Evolutionary conservation across 257 asterid genomes (phyloP), one percentile per base, ranked within the genome.

Genomic region (Hygrophila difformis): DNA sequence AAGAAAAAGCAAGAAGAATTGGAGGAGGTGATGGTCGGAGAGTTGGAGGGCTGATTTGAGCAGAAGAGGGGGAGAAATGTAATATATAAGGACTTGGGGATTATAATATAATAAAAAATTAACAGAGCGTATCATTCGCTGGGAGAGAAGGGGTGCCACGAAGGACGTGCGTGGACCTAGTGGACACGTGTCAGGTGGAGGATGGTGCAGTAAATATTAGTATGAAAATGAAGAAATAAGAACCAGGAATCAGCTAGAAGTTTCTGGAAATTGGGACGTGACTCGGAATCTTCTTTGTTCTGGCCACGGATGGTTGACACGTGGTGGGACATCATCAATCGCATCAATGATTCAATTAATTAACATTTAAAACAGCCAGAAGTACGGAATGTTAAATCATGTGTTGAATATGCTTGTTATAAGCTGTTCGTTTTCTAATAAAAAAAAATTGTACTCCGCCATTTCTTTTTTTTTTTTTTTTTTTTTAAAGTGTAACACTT

Each of bases 261-360:
- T 58, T 74, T 78, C 87, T 64, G 74, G 84, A 75, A 75, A 62
- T 35, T 18, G 28, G n/a, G 39, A 38, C 9, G 61, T 33, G 55
- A 18, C 6, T 29, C 31, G 44, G 51, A 61, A 46, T 51, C 73
- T 57, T 62, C 66, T 22, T 34, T 12, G 20, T 44, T 23, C 49
- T 18, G 49, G 66, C 51, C n/a, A 26, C 8, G 19, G 35, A 28
- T 49, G 51, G 31, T 12, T 0, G 69, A 56, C 77, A 65, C 65
- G 71, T 61, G 71, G 53, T 63, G 57, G 72, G 74, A 8, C 72
- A 51, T 31, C 1, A 21, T 51, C 44, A 18, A 17, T n/a, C n/a
- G n/a, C n/a, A n/a, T n/a, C n/a, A 36, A 16, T 13, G 11, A 8
- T 15, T 50, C 56, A 35, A 56, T 49, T 24, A 24, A 7, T 2